These are phyloP conservation scores for Neopestalotiopsis rosae DNA, from an alignment of 2,329 filamentous ascomycete species.

Conservation along the genomic window DNA sequence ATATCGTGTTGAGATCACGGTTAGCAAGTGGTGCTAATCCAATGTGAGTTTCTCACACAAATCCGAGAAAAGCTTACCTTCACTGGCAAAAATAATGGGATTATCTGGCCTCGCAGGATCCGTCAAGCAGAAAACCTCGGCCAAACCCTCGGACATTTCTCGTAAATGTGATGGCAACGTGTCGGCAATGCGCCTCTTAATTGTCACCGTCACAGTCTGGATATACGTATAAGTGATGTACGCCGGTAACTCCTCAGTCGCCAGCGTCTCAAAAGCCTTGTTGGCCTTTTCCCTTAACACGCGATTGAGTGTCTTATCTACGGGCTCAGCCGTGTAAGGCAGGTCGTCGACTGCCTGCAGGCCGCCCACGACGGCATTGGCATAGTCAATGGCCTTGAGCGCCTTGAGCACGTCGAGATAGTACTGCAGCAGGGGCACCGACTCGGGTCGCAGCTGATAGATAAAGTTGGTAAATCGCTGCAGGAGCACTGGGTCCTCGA, in stretches of 20 bases:
- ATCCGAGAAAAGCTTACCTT: conserved; percentile 54
- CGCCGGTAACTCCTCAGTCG: conserved; percentile 72
- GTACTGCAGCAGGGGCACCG: conserved; percentile 70
- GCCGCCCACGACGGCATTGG: conserved; percentile 70
- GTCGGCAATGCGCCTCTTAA: conserved; percentile 70
- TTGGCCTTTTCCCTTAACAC: conserved; percentile 66
- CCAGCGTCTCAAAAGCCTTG: conserved; percentile 68
- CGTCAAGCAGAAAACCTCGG: conserved; percentile 78
- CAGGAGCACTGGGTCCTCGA: conserved; percentile 66
- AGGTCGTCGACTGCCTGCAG: conserved; percentile 61
- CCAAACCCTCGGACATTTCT: conserved; percentile 75
- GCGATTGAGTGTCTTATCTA: conserved; percentile 60
- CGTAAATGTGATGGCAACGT: conserved; percentile 67
- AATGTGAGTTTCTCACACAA: neutral
- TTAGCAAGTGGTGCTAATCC: neutral
- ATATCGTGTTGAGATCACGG: neutral
- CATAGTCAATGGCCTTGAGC: conserved; percentile 71
- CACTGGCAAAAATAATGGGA: conserved; percentile 78
- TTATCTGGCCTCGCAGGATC: conserved; percentile 77
- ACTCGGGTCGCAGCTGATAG: conserved; percentile 61
- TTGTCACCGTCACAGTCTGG: conserved; percentile 71
- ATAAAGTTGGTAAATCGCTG: conserved; percentile 73
- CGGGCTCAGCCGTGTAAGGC: conserved; percentile 57
- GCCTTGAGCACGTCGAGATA: conserved; percentile 76
- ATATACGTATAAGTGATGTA: conserved; percentile 74